Evolutionary conservation across 495 filamentous ascomycete genomes (phyloP), one percentile per base, ranked within the genome.

Genomic region (Penicillium pulvis): DNA sequence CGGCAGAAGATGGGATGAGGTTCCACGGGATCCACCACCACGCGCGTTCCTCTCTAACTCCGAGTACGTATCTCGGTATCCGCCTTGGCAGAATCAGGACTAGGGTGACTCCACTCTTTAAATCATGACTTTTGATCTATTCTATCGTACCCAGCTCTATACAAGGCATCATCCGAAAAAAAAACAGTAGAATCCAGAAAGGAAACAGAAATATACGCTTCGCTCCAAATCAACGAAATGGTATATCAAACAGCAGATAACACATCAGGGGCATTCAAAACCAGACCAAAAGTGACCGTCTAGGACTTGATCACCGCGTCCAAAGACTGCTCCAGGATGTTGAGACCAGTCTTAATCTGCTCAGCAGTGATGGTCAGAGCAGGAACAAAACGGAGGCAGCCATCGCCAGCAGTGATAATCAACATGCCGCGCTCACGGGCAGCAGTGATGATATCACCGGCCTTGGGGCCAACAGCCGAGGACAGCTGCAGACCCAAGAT

Each of bases 381-480:
- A 58, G 92, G 92, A 57, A 97, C 90, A 64, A 97, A 94, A 31
- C 92, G 80, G 45, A 97, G 73, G 47, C 91, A 93, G 65, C 97
- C 93, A 4, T 85, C 90, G 4, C 94, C 94, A 33, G 90, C 92
- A 1, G 91, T 97, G 64, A 98, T 97, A 17, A 98, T 79, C 68
- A 98, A 64, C 75, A 98, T 64, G 0, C 94, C 95, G 48, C 92
- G 78, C 79, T 98, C 92, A 56, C 95, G 77, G 26, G 92, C 92
- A 3, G 91, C 92, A 53, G 84, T 90, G 35, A 98, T 81, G 44
- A 98, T 81, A 39, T 81, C 78, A 14, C 65, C 65, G 9, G 75
- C 76, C 71, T 75, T 79, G 10, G 82, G 71, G 5, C 81, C 75
- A 36, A 89, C 90, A 66, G 91, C 87, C 51, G 81, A 74, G 7